These are phyloP conservation scores for Phycomyces blakesleeanus DNA, from an alignment of 192 early-diverging fungal species.

Conservation along the genomic window DNA sequence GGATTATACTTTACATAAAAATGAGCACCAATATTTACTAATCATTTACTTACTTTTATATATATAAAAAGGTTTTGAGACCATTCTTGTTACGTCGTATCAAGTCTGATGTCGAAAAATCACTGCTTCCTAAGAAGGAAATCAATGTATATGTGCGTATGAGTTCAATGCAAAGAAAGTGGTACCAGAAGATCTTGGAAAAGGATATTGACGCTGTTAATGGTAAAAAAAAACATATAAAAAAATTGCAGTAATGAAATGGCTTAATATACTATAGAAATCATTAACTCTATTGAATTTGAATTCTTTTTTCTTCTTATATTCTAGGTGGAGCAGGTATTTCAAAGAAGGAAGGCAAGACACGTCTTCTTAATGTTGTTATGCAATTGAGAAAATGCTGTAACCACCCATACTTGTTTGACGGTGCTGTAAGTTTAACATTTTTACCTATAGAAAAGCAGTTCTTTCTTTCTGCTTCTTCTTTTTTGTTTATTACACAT, in stretches of 20 bases:
- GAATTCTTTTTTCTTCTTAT: too few species aligned
- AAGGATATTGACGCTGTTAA: constrained; percentile 98
- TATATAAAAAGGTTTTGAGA: constrained; percentile 50
- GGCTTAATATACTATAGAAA: too few species aligned
- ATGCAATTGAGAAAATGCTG: constrained; percentile 96
- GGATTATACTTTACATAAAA: too few species aligned
- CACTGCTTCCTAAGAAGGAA: constrained; percentile 90
- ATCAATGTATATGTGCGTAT: constrained; percentile 91
- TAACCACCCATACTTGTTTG: constrained; percentile 95
- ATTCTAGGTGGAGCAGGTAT: constrained; percentile 54
- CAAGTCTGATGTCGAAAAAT: constrained; percentile 96
- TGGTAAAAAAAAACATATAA: constrained; percentile 40
- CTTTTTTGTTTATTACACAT: too few species aligned
- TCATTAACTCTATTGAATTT: too few species aligned
- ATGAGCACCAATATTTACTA: too few species aligned
- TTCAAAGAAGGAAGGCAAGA: constrained; percentile 80
- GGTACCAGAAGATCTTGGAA: constrained; percentile 94
- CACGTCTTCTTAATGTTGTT: constrained; percentile 88
- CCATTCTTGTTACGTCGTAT: constrained; percentile 88
- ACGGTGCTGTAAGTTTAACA: constrained; percentile 47
- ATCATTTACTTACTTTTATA: background rate
- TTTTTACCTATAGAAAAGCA: background rate
- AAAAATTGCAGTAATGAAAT: too few species aligned
- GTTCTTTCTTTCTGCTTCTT: too few species aligned
- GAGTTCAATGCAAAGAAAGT: constrained; percentile 91